Evolutionary conservation across 306 rosid species (phyloP), one percentile per base, ranked within the genome.

Genomic region (Boehmeria nivea): DNA sequence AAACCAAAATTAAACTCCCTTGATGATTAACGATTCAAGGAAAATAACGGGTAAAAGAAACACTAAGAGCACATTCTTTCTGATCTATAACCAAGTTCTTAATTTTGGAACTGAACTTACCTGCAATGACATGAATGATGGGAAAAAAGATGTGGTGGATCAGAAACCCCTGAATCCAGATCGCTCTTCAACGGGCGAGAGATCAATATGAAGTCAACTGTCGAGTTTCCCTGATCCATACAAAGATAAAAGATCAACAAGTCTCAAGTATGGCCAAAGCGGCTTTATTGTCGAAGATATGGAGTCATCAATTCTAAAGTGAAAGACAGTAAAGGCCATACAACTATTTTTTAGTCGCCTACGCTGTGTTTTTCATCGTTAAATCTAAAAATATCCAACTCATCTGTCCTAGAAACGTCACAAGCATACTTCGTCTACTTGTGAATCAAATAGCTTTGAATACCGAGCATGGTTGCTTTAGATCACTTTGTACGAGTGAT

Each of bases 71-170:
- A 31, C 36, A 4, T 31, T 31, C 5, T 50, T 59, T 44, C 43
- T 46, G 42, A 38, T 25, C 57, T 45, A 43, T 55, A 59, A 66
- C 39, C 20, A 59, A 69, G 47, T 67, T 54, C n/a, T n/a, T 31
- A 31, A 31, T 31, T 31, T 53, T 62, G 48, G 52, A 49, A 39
- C 33, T 68, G 49, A 68, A 69, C 81, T 71, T 81, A 79, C 99
- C 96, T 83, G 78, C 87, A 83, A 76, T 83, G 85, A 70, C 99
- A 87, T 6, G 82, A 81, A 65, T 87, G 89, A 69, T 91, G 84
- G 52, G 95, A 82, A 70, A 81, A 69, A 26, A 91, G 77, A 64
- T 28, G 72, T 11, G 87, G 69, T 70, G 85, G 69, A 48, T 67
- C 79, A 11, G 76, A 67, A 52, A 56, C 68, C 46, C 60, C 81